phyloP scores from a whole-genome alignment of 257 asterid species.

The Solanum chmielewskii region DNA sequence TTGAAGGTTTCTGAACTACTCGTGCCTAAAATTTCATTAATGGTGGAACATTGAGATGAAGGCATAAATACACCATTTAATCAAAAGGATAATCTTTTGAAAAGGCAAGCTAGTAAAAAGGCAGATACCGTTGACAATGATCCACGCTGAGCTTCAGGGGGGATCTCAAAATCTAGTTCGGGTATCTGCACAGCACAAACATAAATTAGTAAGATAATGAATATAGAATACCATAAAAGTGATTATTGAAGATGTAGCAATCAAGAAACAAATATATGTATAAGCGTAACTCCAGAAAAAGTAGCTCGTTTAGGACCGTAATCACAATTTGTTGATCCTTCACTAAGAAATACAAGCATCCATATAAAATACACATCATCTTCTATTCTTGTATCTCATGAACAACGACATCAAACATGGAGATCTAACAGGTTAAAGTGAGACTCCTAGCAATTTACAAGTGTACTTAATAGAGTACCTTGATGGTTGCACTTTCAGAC shows the following conservation, averaged over 20 bases:
- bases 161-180: slow-evolving; percentile 88
- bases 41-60: neutral
- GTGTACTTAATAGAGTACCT: slow-evolving; percentile 32
- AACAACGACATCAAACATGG: neutral
- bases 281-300: neutral
- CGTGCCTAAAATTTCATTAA: neutral
- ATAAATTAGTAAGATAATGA: neutral
- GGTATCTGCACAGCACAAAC: slow-evolving; percentile 60
- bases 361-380: neutral
- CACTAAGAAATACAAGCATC: neutral
- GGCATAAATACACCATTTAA: neutral
- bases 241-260: neutral
- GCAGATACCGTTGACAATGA: slow-evolving; percentile 75
- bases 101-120: neutral
- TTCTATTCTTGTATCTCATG: neutral
- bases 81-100: neutral
- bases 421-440: neutral
- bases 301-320: neutral
- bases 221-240: neutral
- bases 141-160: slow-evolving; percentile 97
- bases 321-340: neutral
- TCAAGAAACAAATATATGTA: neutral
- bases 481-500: slow-evolving; percentile 86
- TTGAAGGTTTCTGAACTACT: neutral
- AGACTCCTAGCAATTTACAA: neutral